phyloP scores from a whole-genome alignment of 257 asterid genomes.

The Nicotiana paniculata region DNA sequence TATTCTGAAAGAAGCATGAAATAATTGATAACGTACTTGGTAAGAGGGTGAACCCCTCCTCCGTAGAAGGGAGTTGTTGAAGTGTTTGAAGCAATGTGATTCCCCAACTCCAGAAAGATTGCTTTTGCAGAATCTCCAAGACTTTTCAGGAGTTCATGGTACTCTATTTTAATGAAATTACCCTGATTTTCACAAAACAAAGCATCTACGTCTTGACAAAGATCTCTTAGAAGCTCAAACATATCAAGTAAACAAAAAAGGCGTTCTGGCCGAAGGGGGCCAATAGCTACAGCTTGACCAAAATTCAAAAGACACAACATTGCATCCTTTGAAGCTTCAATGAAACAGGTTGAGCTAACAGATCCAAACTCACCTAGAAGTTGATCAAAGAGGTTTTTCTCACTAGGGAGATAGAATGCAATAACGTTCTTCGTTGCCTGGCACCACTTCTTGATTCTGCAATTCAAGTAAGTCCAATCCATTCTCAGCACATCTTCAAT shows the following conservation, averaged over 20 bases:
- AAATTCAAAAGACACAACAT: constrained; percentile 46
- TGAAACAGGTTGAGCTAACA: constrained; percentile 30
- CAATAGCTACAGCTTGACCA: constrained; percentile 51
- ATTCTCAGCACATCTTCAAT: constrained; percentile 54
- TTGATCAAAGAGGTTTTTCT: constrained; percentile 40
- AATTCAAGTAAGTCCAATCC: constrained; percentile 54
- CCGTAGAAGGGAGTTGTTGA: constrained; percentile 32
- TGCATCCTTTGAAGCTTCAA: constrained; percentile 46
- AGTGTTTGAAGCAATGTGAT: constrained; percentile 27
- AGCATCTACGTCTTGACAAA: constrained; percentile 24
- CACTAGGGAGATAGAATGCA: constrained; percentile 35
- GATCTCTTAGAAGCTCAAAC: constrained; percentile 43
- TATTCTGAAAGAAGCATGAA: constrained; percentile 48
- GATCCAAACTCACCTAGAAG: constrained; percentile 35
- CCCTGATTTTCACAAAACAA: constrained; percentile 37
- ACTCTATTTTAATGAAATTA: constrained; percentile 28
- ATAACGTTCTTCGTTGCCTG: constrained; percentile 33
- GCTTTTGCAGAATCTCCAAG: constrained; percentile 38
- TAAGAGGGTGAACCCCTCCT: constrained; percentile 56
- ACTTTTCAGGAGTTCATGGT: constrained; percentile 31
- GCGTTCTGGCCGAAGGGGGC: constrained; percentile 51
- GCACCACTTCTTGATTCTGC: constrained; percentile 48
- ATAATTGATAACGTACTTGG: constrained; percentile 62
- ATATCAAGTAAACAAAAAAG: constrained; percentile 54
- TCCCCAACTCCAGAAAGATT: constrained; percentile 37